A percentile compares a stretch with the other conserved stretches of the same genome.
Evolutionary conservation across 1,139 yeast genomes (phyloP).

Genomic region (Taphrina confusa): DNA sequence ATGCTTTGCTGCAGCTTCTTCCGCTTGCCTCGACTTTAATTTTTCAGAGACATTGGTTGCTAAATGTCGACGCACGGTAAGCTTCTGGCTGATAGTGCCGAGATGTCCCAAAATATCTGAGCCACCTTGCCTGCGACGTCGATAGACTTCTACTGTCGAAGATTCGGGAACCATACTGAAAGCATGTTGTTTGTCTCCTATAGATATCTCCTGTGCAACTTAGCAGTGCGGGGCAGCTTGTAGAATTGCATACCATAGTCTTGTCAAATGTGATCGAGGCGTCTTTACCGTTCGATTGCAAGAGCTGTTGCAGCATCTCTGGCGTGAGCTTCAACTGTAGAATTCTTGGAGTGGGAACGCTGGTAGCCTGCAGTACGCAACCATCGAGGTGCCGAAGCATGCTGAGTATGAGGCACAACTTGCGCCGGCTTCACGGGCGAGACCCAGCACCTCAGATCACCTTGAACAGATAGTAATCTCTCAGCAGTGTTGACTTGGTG

Average conservation of each 20-base stretch:
- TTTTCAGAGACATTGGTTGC: constrained; percentile 24
- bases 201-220: constrained; percentile 4
- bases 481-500: no score
- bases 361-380: constrained; percentile 3
- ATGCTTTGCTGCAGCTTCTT: constrained; percentile 33
- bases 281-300: not conserved
- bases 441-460: no score
- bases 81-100: constrained; percentile 28
- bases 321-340: constrained; percentile 28
- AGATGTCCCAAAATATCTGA: constrained; percentile 4
- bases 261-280: constrained; percentile 9
- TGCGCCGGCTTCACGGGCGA: not conserved
- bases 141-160: constrained; percentile 12
- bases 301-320: constrained; percentile 21
- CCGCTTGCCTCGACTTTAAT: constrained; percentile 31
- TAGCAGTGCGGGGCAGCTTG: constrained; percentile 1
- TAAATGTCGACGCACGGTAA: constrained; percentile 31
- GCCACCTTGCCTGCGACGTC: not conserved
- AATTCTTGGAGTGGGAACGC: not conserved
- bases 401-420: not conserved
- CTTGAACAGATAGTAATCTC: no score
- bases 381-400: constrained; percentile 9
- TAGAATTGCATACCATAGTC: not conserved
- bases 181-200: constrained; percentile 9
- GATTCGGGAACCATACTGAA: constrained; percentile 15